These are phyloP conservation scores for Aphelidium insulamus DNA, from an alignment of 371 early-diverging fungal genomes.

Conservation along the genomic window DNA sequence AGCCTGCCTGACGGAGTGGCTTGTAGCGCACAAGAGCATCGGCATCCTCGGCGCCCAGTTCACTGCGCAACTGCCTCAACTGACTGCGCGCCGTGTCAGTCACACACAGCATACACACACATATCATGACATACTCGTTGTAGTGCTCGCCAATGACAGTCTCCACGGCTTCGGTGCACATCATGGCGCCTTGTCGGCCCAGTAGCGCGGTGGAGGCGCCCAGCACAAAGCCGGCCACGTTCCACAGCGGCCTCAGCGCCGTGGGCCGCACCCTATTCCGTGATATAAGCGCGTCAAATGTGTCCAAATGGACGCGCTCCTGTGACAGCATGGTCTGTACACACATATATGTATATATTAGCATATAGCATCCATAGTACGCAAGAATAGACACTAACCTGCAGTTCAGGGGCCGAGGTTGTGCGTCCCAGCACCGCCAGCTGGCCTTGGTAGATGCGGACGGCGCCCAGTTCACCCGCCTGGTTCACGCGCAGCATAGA, in stretches of 20 bases:
- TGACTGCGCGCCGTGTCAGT: not conserved
- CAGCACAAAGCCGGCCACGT: conserved; percentile 60
- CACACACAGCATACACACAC: conserved; percentile 1
- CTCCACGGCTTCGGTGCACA: conserved; percentile 94
- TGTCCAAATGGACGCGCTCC: conserved; percentile 56
- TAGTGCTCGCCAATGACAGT: conserved; percentile 92
- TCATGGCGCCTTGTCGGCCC: conserved; percentile 90
- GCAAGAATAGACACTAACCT: conserved; percentile 14
- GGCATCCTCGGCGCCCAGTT: not conserved
- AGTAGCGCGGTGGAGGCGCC: conserved; percentile 71
- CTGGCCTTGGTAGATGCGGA: conserved; percentile 85
- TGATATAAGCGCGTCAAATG: conserved; percentile 48
- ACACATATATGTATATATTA: not conserved
- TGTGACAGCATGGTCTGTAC: conserved; percentile 81
- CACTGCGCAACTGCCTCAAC: conserved; percentile 2
- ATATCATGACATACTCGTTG: conserved; percentile 39
- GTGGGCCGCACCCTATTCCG: conserved; percentile 67
- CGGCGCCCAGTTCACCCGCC: conserved; percentile 90
- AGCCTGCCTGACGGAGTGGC: conserved; percentile 25
- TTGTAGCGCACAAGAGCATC: not conserved
- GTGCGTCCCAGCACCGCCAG: conserved; percentile 55
- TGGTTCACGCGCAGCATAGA: conserved; percentile 84
- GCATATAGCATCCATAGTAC: not conserved
- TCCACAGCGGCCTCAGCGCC: conserved; percentile 62
- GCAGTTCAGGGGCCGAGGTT: conserved; percentile 40